Evolutionary conservation across 768 basidiomycete species (phyloP).

Genomic region (Phallus indusiatus): DNA sequence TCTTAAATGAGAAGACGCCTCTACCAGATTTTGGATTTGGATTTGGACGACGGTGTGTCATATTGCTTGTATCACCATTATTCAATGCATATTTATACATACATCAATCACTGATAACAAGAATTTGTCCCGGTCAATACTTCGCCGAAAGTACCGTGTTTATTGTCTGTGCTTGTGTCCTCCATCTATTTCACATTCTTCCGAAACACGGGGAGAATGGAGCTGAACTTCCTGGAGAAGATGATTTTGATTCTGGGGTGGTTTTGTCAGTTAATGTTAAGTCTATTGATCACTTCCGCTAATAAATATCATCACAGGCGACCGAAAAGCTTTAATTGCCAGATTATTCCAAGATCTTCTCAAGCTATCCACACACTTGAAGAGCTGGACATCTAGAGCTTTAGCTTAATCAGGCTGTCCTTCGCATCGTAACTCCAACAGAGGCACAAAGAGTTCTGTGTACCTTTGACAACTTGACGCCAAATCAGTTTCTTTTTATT

Average conservation of each 20-base stretch:
- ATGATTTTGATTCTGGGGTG: not conserved
- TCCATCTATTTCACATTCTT: not conserved
- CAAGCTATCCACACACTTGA: not conserved
- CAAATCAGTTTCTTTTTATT: no score
- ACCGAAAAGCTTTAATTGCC: not conserved
- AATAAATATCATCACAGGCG: not conserved
- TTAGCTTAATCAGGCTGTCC: no score
- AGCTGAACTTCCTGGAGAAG: not conserved
- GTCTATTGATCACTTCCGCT: not conserved
- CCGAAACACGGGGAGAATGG: not conserved
- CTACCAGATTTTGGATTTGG: not conserved
- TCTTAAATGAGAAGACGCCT: not conserved
- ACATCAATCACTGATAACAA: not conserved
- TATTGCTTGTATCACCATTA: not conserved
- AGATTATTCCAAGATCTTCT: not conserved
- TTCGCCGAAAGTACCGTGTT: not conserved
- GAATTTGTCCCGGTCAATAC: not conserved
- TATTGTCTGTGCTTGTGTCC: not conserved
- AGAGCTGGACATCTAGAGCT: no score
- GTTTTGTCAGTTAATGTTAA: not conserved
- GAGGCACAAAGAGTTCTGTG: no score
- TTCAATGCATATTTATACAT: not conserved
- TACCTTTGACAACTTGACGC: no score
- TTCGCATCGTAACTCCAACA: no score
- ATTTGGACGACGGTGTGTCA: not conserved